Percentiles rank a stretch among this genome's conserved stretches.
Evolutionary conservation across 176 grass and related monocot species (phyloP).

Genomic region (Elymus sibiricus): DNA sequence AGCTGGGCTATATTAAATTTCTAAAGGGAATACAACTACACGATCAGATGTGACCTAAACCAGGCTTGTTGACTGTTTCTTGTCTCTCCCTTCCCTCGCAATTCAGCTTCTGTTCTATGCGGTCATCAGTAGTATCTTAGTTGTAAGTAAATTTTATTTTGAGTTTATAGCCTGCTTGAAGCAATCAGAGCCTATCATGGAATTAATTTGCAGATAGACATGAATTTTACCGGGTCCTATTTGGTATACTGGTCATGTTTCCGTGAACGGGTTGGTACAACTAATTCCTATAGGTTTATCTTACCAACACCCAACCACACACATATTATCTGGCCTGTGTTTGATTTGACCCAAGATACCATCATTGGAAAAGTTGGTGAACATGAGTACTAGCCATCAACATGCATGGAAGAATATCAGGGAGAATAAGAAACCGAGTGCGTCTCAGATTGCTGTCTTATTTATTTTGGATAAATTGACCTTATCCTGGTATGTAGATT

Average conservation of each 20-base stretch:
- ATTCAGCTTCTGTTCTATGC: not conserved
- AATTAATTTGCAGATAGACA: not conserved
- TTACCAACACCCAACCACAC: not conserved
- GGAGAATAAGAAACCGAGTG: not conserved
- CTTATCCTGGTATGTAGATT: not conserved
- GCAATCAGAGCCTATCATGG: not conserved
- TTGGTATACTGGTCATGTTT: not conserved
- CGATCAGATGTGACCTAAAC: not conserved
- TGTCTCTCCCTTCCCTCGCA: not conserved
- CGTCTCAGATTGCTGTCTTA: not conserved
- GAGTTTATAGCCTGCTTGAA: slow-evolving; percentile 12
- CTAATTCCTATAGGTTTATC: slow-evolving; percentile 2
- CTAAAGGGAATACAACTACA: not conserved
- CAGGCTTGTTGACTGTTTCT: not conserved
- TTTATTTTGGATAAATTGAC: not conserved
- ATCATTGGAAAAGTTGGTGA: slow-evolving; percentile 15
- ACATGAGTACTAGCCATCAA: not conserved
- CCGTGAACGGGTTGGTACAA: slow-evolving; percentile 24
- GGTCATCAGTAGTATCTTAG: not conserved
- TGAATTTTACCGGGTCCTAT: not conserved
- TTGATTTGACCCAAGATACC: slow-evolving; percentile 18
- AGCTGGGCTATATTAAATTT: not conserved
- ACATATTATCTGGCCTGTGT: not conserved
- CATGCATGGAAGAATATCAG: not conserved
- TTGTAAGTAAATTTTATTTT: not conserved